phyloP scores from a whole-genome alignment of 441 rosid species.

The Erodium trifolium region DNA sequence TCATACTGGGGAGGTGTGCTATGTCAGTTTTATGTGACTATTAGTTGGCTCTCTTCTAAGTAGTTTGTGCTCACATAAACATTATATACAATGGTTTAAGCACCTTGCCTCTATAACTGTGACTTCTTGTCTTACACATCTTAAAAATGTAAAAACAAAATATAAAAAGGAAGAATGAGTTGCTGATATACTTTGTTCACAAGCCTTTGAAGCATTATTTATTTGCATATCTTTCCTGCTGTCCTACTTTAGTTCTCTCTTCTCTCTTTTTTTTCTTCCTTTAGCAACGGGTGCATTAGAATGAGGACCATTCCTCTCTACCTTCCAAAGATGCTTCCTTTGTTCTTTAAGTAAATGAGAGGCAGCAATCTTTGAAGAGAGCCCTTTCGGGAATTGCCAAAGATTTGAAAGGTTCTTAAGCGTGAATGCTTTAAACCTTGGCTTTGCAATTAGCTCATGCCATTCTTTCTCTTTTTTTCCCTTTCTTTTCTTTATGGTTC shows the following conservation, averaged over 20 bases:
- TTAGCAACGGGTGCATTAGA: conserved; percentile 21
- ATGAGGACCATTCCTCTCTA: conserved; percentile 6
- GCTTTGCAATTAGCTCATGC: conserved; percentile 9
- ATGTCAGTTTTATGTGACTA: background rate
- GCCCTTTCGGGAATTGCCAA: conserved; percentile 25
- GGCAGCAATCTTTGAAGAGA: conserved; percentile 21
- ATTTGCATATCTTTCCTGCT: background rate
- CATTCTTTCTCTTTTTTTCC: conserved; percentile 8
- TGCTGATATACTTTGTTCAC: conserved; percentile 13
- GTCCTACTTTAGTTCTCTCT: conserved; percentile 9
- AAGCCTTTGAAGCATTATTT: conserved; percentile 13
- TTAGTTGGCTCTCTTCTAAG: conserved; percentile 18
- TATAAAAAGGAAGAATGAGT: background rate
- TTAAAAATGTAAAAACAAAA: background rate
- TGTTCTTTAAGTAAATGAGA: conserved; percentile 15
- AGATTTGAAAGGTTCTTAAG: conserved; percentile 23
- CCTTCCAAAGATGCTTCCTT: conserved; percentile 22
- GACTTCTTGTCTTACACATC: background rate
- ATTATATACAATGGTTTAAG: background rate
- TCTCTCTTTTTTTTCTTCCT: background rate
- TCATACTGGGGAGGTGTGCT: conserved; percentile 21
- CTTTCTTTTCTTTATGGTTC: background rate
- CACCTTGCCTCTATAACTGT: background rate
- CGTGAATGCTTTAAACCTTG: background rate
- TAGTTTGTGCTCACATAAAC: conserved; percentile 19